Percentiles rank a stretch among this genome's conserved stretches.
phyloP scores from a whole-genome alignment of 306 rosid genomes.

The Neltuma alba region DNA sequence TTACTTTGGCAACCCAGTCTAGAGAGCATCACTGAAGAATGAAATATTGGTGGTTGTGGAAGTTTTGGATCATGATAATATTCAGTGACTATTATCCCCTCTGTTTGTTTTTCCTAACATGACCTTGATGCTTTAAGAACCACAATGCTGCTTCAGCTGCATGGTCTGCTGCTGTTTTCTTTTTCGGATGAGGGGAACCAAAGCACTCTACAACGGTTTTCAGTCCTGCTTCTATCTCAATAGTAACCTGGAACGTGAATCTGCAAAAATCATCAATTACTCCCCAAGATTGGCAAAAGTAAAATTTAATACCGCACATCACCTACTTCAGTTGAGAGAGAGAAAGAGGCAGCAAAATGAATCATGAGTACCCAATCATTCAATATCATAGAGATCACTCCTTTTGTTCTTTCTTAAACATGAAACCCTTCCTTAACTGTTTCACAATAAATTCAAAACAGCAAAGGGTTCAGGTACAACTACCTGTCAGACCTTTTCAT shows the following conservation, averaged over 20 bases:
- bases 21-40: conserved; percentile 65
- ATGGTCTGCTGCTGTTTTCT: conserved; percentile 65
- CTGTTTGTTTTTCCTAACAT: conserved; percentile 30
- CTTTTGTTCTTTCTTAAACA: neutral
- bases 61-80: conserved; percentile 33
- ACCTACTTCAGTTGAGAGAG: conserved; percentile 15
- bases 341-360: neutral
- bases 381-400: neutral
- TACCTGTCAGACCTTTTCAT: neutral
- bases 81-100: conserved; percentile 24
- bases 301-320: conserved; percentile 7
- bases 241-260: conserved; percentile 63
- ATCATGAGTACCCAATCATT: neutral
- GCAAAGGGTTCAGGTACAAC: neutral
- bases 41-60: conserved; percentile 25
- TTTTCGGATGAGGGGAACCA: conserved; percentile 53
- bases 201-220: conserved; percentile 52
- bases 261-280: conserved; percentile 39
- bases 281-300: neutral
- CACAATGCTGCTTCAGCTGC: conserved; percentile 75
- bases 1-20: conserved; percentile 63
- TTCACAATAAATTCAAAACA: neutral
- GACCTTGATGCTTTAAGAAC: conserved; percentile 51
- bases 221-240: conserved; percentile 44
- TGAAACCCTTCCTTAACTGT: neutral